Conservation (phyloP, 306 rosid genomes). For the Begonia masoniana region DNA sequence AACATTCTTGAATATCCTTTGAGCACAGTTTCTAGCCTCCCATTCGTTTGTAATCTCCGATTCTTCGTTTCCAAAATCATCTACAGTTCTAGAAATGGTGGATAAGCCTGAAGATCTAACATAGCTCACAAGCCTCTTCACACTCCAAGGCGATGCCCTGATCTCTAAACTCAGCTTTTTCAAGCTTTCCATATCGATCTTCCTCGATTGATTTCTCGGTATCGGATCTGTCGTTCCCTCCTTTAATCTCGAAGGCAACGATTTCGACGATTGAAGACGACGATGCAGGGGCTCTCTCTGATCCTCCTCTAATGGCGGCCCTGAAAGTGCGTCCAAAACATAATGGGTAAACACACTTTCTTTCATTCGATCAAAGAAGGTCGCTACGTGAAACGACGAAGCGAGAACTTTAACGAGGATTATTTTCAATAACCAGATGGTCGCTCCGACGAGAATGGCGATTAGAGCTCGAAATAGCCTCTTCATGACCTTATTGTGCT, state of each 20-base stretch:
- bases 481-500: slow-evolving; percentile 16
- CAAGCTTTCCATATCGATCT: slow-evolving; percentile 32
- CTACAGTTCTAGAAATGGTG: slow-evolving; percentile 27
- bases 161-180: slow-evolving; percentile 23
- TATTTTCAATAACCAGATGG: slow-evolving; percentile 34
- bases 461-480: slow-evolving; percentile 27
- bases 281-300: slow-evolving; percentile 16
- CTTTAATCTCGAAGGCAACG: slow-evolving; percentile 26
- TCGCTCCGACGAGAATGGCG: slow-evolving; percentile 30
- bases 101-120: slow-evolving; percentile 31
- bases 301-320: slow-evolving; percentile 27
- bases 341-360: slow-evolving; percentile 35
- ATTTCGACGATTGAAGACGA: slow-evolving; percentile 12
- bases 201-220: slow-evolving; percentile 21
- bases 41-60: slow-evolving; percentile 42
- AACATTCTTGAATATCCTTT: slow-evolving; percentile 29
- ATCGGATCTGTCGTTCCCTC: slow-evolving; percentile 1
- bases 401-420: slow-evolving; percentile 32
- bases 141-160: slow-evolving; percentile 28
- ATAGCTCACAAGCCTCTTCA: slow-evolving; percentile 22
- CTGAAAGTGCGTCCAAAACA: slow-evolving; percentile 34
- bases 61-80: slow-evolving; percentile 25
- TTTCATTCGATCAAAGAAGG: slow-evolving; percentile 41
- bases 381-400: slow-evolving; percentile 36
- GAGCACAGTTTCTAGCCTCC: slow-evolving; percentile 32